Base-by-base conservation (phyloP, 257 asterid genomes). In the Orobanche coerulescens region DNA sequence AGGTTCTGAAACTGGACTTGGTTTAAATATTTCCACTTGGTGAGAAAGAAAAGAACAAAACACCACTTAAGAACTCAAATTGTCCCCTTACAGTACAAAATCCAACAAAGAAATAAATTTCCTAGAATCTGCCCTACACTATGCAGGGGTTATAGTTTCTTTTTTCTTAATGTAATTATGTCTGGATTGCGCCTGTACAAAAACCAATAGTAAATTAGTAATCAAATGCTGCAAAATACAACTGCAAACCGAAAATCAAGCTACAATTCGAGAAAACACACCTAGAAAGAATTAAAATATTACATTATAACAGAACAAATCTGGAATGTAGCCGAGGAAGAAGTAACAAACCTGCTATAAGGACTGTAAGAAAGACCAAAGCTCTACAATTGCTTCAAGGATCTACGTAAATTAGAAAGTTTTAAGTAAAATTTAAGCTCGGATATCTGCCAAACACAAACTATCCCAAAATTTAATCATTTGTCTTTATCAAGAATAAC, bases 351-450 rank as follows among this genome's bases (percentile, higher is more conserved):
- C 69, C 74, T 72, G 56, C 49, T 49, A 43, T 31, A 69, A 61
- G 54, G 63, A 24, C 67, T 48, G 49, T 13, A 60, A n/a, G 51
- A 42, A 65, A 61, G 7, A 42, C 18, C 42, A 31, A 30, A 65
- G 28, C 58, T 58, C 65, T 24, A 8, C 26, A 48, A 24, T 42
- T 63, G 63, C 73, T 71, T 73, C 67, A 50, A 61, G 59, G 75
- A 77, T 77, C 79, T 77, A 75, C 72, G 70, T 52, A 24, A 64
- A 66, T 52, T 13, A 30, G 25, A 46, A 49, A 49, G 30, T 11
- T n/a, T 20, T 14, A 24, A n/a, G 18, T 49, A 10, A 57, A 67
- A 33, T 60, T 33, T 50, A 13, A 39, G 46, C 28, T 53, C n/a
- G n/a, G n/a, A n/a, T n/a, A n/a, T n/a, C n/a, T n/a, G n/a, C n/a